Conservation (phyloP, 495 filamentous ascomycete species). For the Letharia lupina region DNA sequence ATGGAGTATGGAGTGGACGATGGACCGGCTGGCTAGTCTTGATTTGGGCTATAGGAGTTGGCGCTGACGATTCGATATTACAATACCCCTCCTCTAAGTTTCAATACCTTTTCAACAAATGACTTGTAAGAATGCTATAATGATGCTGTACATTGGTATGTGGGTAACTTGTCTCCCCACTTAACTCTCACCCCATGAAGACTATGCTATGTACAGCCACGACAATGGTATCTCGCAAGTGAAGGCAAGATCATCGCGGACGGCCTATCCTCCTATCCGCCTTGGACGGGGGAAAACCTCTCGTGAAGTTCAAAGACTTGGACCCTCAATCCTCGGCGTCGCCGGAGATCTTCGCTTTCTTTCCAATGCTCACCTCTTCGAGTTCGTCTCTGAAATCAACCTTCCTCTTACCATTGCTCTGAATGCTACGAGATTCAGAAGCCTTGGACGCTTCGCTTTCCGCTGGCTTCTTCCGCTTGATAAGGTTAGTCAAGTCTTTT, state of each 20-base stretch:
- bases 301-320: background rate
- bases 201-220: background rate
- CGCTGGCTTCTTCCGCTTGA: constrained; percentile 62
- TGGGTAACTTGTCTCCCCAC: background rate
- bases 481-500: constrained; percentile 77
- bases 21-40: background rate
- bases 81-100: background rate
- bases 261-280: background rate
- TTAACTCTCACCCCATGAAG: background rate
- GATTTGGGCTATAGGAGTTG: background rate
- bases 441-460: constrained; percentile 31
- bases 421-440: constrained; percentile 7
- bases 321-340: background rate
- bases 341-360: constrained; percentile 29
- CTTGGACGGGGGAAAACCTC: background rate
- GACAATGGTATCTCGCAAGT: background rate
- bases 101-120: background rate
- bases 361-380: constrained; percentile 27
- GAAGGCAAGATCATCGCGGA: background rate
- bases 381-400: constrained; percentile 33
- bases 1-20: background rate
- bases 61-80: background rate
- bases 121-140: background rate
- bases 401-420: constrained; percentile 37
- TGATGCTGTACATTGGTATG: background rate